These are phyloP conservation scores for Ascosphaera aggregata DNA, from an alignment of 2,329 filamentous ascomycete genomes.

Conservation along the genomic window DNA sequence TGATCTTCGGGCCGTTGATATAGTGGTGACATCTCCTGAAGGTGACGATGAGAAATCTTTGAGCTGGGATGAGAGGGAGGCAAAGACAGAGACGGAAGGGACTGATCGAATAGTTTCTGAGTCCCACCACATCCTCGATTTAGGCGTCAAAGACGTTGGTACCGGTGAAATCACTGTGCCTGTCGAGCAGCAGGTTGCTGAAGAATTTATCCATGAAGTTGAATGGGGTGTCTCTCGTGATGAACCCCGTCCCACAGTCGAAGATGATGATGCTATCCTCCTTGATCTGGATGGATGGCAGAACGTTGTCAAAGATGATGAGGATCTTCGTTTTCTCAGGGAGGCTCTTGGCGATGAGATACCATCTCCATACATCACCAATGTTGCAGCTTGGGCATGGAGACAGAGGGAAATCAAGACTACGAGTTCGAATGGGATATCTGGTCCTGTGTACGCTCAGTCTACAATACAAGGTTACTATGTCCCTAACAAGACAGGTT, in stretches of 20 bases:
- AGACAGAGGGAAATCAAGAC: conserved; percentile 50
- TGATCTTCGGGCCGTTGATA: conserved; percentile 8
- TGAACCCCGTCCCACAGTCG: conserved; percentile 37
- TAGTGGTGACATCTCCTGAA: conserved; percentile 7
- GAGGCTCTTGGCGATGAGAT: conserved; percentile 24
- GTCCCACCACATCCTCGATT: conserved; percentile 1
- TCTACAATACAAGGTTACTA: conserved; percentile 46
- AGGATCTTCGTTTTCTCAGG: conserved; percentile 36
- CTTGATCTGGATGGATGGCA: conserved; percentile 52
- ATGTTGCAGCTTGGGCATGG: conserved; percentile 42
- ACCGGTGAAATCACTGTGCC: conserved; percentile 6
- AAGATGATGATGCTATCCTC: conserved; percentile 38
- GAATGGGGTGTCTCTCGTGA: conserved; percentile 37
- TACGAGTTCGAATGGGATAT: conserved; percentile 34
- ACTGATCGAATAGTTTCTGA: conserved; percentile 1
- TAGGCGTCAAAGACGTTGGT: background rate
- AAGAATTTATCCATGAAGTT: conserved; percentile 24
- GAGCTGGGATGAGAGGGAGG: background rate
- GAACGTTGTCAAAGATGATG: conserved; percentile 42
- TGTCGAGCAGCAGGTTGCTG: conserved; percentile 8
- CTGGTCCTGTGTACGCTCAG: conserved; percentile 28
- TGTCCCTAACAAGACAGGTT: conserved; percentile 64
- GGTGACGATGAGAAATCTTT: background rate
- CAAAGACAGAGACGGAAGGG: conserved; percentile 1
- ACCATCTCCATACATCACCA: conserved; percentile 26